Percentiles rank a stretch among this genome's conserved stretches.
These are phyloP conservation scores for Firmiana major DNA, from an alignment of 345 rosid species.

Conservation along the genomic window DNA sequence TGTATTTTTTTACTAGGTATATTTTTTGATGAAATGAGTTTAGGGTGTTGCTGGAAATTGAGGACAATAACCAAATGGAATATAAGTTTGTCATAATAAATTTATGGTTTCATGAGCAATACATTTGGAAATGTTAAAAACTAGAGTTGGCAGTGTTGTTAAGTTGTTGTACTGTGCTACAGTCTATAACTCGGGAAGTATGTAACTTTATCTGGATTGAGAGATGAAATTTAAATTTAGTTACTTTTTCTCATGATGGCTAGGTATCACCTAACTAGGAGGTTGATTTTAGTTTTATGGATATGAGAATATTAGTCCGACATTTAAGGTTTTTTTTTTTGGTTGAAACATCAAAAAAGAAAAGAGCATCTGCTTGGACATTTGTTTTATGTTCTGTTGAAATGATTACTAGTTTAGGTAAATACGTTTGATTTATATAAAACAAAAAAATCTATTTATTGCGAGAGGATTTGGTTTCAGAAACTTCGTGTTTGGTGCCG, in stretches of 20 bases:
- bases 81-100: not conserved
- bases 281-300: not conserved
- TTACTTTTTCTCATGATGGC: not conserved
- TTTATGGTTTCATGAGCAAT: not conserved
- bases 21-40: not conserved
- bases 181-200: not conserved
- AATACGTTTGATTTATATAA: conserved; percentile 4
- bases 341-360: not conserved
- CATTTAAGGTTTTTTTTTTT: not conserved
- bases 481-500: conserved; percentile 87
- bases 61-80: not conserved
- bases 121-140: not conserved
- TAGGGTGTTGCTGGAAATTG: not conserved
- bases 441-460: conserved; percentile 8
- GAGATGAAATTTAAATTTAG: not conserved
- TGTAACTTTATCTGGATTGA: not conserved
- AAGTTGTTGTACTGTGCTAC: not conserved
- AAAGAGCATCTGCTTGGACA: not conserved
- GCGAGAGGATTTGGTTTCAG: conserved; percentile 37
- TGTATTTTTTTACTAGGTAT: too few relatives aligned
- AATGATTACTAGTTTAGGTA: not conserved
- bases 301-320: not conserved
- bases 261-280: not conserved
- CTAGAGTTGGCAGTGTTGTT: not conserved
- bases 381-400: conserved; percentile 1